A percentile compares a stretch with the other conserved stretches of the same genome.
phyloP scores from a whole-genome alignment of 2,329 filamentous ascomycete genomes.

The Diaporthe sp. region DNA sequence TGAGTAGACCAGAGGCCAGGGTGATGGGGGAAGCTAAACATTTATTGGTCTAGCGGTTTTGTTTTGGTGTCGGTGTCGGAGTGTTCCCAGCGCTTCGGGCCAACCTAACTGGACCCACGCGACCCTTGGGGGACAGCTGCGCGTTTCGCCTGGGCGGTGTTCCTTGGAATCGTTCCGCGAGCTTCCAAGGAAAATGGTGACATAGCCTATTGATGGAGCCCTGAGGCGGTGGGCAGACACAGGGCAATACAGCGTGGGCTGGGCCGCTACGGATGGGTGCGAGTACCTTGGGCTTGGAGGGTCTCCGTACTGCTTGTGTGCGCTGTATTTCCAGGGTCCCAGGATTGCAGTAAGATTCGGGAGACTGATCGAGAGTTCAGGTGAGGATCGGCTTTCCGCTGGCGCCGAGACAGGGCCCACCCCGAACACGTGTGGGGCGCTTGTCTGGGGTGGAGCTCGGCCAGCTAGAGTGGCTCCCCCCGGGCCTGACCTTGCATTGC shows the following conservation, averaged over 20 bases:
- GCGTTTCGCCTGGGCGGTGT: constrained; percentile 19
- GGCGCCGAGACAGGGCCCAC: constrained; percentile 26
- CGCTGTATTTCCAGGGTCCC: constrained; percentile 26
- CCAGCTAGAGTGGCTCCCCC: neutral
- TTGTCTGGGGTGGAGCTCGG: constrained; percentile 22
- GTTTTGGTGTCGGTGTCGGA: constrained; percentile 9
- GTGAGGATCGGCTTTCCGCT: constrained; percentile 31
- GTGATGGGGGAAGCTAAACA: constrained; percentile 12
- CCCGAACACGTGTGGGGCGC: constrained; percentile 19
- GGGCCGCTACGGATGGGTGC: neutral
- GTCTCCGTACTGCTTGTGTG: neutral
- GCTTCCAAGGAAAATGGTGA: constrained; percentile 11
- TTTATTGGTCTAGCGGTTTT: constrained; percentile 7
- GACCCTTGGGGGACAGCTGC: neutral
- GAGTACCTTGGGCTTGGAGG: neutral
- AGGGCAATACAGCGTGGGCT: neutral
- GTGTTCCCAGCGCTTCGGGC: constrained; percentile 28
- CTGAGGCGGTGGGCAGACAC: constrained; percentile 10
- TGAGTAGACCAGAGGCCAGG: constrained; percentile 8
- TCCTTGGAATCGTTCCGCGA: constrained; percentile 9
- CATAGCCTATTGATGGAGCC: neutral
- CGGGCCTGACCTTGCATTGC: constrained; percentile 9
- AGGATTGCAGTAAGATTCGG: constrained; percentile 28
- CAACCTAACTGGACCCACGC: constrained; percentile 12
- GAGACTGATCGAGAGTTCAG: constrained; percentile 27